Evolutionary conservation across 805 yeast genomes (phyloP), one percentile per base, ranked within the genome.

Genomic region (Nadsonia fulvescens): DNA sequence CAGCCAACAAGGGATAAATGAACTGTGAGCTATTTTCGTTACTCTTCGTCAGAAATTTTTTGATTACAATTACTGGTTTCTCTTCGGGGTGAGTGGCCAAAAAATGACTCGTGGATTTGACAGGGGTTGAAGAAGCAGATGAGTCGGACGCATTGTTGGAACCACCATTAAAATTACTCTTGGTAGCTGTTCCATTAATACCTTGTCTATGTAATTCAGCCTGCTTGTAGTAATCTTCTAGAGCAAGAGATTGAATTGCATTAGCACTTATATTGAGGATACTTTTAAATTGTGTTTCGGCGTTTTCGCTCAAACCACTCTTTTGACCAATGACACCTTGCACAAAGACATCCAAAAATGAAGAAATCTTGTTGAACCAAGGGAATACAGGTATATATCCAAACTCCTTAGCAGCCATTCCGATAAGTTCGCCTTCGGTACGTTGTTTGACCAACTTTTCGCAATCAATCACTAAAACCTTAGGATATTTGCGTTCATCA

Each of bases 351-450:
- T 89, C 98, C 24, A 79, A 53, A 32, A 82, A 70, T 31, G 70
- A 66, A 0, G 93, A 68, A 8, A 83, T 53, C 2, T 75, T 66
- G 46, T 79, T 79, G 33, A 83, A 53, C 93, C 95, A 86, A 12
- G 94, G 77, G 47, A 89, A 89, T 5, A 79, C 72, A 1, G 98
- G 98, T 56, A 66, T 79, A 48, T 89, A 89, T 1, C 98, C 98
- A 14, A 82, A 42, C 45, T 78, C 79, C 14, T 53, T 54, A 0
- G 96, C 81, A 11, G 79, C 63, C 27, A 63, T 62, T 30, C 64
- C 62, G 23, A 89, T 53, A 36, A 79, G 68, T 16, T 61, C 61
- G 3, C 72, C 58, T 36, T 82, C 94, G 17, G 71, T 68, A 38
- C 93, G 56, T 3, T 89, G 57, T 42, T 77, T 78, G 12, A 66